Evolutionary conservation across 306 rosid species (phyloP).

Genomic region (Erythrophleum fordii): DNA sequence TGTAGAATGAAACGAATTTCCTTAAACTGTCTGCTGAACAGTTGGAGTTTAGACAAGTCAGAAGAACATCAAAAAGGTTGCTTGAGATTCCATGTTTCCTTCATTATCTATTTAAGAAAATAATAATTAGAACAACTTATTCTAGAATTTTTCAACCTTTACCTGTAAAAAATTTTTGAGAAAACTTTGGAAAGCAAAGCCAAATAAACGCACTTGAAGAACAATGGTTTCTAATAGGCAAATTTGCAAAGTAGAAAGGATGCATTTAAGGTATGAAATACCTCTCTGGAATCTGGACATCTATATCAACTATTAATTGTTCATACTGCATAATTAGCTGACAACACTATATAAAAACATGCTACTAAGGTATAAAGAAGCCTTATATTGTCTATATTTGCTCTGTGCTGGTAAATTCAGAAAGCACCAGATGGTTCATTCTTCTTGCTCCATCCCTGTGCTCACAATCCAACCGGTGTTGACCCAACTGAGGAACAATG

Average conservation of each 20-base stretch:
- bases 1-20: not conserved
- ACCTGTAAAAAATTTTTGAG: not conserved
- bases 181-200: not conserved
- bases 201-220: not conserved
- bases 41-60: not conserved
- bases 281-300: not conserved
- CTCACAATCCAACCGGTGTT: slow-evolving; percentile 89
- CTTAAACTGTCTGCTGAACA: not conserved
- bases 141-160: not conserved
- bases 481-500: slow-evolving; percentile 87
- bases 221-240: not conserved
- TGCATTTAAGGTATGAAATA: not conserved
- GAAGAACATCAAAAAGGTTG: not conserved
- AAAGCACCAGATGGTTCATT: slow-evolving; percentile 84
- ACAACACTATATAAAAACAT: not conserved
- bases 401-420: slow-evolving; percentile 43
- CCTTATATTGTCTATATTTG: not conserved
- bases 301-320: not conserved
- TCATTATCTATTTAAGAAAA: not conserved
- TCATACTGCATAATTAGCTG: not conserved
- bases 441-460: slow-evolving; percentile 90
- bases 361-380: not conserved
- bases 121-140: not conserved
- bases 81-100: not conserved
- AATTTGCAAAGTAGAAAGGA: not conserved